Conservation (phyloP, 2,329 filamentous ascomycete species). For the Ceratocystis papillata region DNA sequence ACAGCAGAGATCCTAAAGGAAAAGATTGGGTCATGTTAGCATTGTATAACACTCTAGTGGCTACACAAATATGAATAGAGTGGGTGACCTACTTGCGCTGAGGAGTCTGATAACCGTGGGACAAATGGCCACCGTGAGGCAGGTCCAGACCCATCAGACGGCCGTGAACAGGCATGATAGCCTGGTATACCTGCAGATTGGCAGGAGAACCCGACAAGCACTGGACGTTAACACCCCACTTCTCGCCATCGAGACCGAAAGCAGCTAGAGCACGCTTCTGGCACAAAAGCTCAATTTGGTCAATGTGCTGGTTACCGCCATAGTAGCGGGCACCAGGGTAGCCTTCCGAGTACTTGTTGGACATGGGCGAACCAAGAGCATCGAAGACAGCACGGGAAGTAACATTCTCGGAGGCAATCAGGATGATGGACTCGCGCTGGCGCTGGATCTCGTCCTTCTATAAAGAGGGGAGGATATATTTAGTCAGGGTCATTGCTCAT, state of each 20-base stretch:
- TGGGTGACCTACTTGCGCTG: conserved; percentile 60
- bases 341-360: conserved; percentile 99
- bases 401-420: conserved; percentile 99
- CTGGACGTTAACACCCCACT: conserved; percentile 99
- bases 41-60: not conserved
- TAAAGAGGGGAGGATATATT: conserved; percentile 22
- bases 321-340: conserved; percentile 98
- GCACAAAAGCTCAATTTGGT: conserved; percentile 89
- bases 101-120: conserved; percentile 94
- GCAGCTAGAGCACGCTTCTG: conserved; percentile 85
- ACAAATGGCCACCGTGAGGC: conserved; percentile 87
- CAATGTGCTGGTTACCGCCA: conserved; percentile 97
- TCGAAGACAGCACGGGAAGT: conserved; percentile 97
- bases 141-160: conserved; percentile 94
- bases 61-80: no score
- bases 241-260: conserved; percentile 72
- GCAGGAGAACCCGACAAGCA: conserved; percentile 84
- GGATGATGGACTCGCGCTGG: conserved; percentile 94
- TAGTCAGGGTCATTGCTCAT: conserved; percentile 30
- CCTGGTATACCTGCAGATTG: conserved; percentile 97
- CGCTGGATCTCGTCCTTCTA: conserved; percentile 89
- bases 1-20: conserved; percentile 70
- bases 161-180: conserved; percentile 89
- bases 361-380: conserved; percentile 87
- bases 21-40: not conserved